These are phyloP conservation scores for Lactifluus volemus DNA, from an alignment of 768 basidiomycete species.

Conservation along the genomic window DNA sequence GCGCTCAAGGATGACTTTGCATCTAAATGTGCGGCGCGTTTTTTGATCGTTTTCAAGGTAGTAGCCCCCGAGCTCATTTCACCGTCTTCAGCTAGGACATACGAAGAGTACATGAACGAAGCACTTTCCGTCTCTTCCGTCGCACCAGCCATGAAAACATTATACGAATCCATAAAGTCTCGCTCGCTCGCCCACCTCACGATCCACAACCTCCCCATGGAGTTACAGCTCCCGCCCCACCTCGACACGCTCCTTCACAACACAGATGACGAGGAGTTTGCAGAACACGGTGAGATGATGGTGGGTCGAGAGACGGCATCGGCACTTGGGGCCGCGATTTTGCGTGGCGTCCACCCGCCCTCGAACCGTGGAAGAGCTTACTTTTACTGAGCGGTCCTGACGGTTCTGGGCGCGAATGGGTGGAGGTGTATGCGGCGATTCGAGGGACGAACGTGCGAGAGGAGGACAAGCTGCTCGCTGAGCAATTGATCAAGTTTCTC, in stretches of 20 bases:
- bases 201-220: slow-evolving; percentile 71
- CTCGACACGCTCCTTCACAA: slow-evolving; percentile 63
- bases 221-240: slow-evolving; percentile 79
- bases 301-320: slow-evolving; percentile 41
- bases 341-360: slow-evolving; percentile 63
- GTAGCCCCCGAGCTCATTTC: no score
- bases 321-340: slow-evolving; percentile 59
- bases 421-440: slow-evolving; percentile 49
- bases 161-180: slow-evolving; percentile 73
- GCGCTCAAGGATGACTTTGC: slow-evolving; percentile 63
- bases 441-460: slow-evolving; percentile 49
- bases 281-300: slow-evolving; percentile 36
- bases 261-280: slow-evolving; percentile 45
- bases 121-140: slow-evolving; percentile 62
- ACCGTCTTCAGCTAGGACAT: slow-evolving; percentile 43
- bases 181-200: slow-evolving; percentile 71
- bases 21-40: slow-evolving; percentile 42
- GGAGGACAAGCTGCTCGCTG: slow-evolving; percentile 59
- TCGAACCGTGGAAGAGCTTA: slow-evolving; percentile 90
- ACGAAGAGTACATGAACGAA: slow-evolving; percentile 44
- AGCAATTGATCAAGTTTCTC: slow-evolving; percentile 67
- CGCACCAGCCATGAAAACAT: slow-evolving; percentile 66
- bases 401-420: slow-evolving; percentile 35
- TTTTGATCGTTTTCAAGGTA: background rate
- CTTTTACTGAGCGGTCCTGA: slow-evolving; percentile 58